These are phyloP conservation scores for Mycena rebaudengoi DNA, from an alignment of 768 basidiomycete genomes.

Conservation along the genomic window DNA sequence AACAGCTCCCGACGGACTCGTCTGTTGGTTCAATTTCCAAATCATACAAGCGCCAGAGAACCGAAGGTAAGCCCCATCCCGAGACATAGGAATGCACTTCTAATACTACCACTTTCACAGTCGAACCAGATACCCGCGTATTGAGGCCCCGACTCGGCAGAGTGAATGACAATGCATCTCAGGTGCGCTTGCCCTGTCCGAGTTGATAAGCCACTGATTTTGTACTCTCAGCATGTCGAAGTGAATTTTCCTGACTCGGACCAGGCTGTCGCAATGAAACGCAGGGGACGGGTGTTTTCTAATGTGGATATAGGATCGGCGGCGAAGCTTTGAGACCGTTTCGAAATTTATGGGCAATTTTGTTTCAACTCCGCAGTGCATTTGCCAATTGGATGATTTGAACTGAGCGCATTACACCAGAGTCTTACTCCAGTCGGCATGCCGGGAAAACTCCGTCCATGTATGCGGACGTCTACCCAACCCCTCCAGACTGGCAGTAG, in stretches of 20 bases:
- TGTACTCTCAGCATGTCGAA: background rate
- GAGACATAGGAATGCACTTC: too few relatives aligned
- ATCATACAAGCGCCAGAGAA: conserved; percentile 18
- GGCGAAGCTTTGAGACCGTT: background rate
- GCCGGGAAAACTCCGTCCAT: too few relatives aligned
- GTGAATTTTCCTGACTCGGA: conserved; percentile 6
- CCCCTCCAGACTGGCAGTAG: too few relatives aligned
- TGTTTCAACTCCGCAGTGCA: too few relatives aligned
- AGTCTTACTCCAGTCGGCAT: too few relatives aligned
- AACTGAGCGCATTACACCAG: too few relatives aligned
- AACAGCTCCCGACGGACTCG: conserved; percentile 10
- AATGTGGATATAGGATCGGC: conserved; percentile 2
- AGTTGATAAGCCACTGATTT: background rate
- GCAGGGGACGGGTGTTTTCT: conserved; percentile 11
- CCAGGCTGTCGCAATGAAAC: conserved; percentile 6
- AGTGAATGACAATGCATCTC: background rate
- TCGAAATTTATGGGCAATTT: too few relatives aligned
- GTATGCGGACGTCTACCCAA: too few relatives aligned
- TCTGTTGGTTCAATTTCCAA: too few relatives aligned
- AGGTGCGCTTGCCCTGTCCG: background rate
- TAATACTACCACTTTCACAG: background rate
- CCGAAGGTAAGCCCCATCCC: background rate
- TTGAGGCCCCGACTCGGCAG: background rate
- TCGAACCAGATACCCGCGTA: background rate
- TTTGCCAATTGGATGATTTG: too few relatives aligned